Evolutionary conservation across 2,329 filamentous ascomycete genomes (phyloP).

Genomic region (Zymoseptoria brevis): DNA sequence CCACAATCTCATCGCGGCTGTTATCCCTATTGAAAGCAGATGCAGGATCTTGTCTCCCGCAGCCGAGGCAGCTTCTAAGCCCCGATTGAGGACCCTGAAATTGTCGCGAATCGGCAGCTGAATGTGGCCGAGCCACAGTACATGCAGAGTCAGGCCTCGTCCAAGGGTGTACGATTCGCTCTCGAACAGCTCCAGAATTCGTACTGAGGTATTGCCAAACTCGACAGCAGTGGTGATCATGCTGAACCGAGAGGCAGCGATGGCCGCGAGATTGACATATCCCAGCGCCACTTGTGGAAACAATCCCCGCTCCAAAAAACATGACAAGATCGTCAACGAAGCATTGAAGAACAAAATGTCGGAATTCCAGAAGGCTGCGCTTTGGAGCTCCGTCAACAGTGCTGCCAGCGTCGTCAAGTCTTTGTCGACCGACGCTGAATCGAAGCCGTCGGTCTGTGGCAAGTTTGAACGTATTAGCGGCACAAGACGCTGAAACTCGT

Average conservation of each 20-base stretch:
- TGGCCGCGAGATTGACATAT: slow-evolving; percentile 60
- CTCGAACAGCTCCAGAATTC: slow-evolving; percentile 55
- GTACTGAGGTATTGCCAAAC: slow-evolving; percentile 54
- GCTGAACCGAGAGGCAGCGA: slow-evolving; percentile 61
- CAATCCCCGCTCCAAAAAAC: slow-evolving; percentile 55
- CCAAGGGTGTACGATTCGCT: slow-evolving; percentile 58
- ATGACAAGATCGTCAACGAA: slow-evolving; percentile 57
- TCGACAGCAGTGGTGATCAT: slow-evolving; percentile 62
- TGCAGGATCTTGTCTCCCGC: slow-evolving; percentile 65
- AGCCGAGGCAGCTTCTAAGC: slow-evolving; percentile 57
- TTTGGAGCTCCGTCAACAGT: slow-evolving; percentile 46
- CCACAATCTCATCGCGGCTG: slow-evolving; percentile 60
- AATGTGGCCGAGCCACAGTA: slow-evolving; percentile 63
- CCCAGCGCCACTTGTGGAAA: slow-evolving; percentile 63
- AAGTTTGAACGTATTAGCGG: slow-evolving; percentile 17
- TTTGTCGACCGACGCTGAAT: slow-evolving; percentile 40
- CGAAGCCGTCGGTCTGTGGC: slow-evolving; percentile 9
- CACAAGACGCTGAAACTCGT: slow-evolving; percentile 52
- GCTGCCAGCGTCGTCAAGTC: slow-evolving; percentile 58
- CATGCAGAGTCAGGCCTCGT: slow-evolving; percentile 60
- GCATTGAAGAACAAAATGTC: slow-evolving; percentile 66
- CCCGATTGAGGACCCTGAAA: slow-evolving; percentile 54
- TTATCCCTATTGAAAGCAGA: slow-evolving; percentile 62
- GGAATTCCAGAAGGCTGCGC: slow-evolving; percentile 56
- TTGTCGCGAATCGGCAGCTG: slow-evolving; percentile 53